Evolutionary conservation across 495 filamentous ascomycete species (phyloP), one percentile per base, ranked within the genome.

Genomic region (Neurospora terricola): DNA sequence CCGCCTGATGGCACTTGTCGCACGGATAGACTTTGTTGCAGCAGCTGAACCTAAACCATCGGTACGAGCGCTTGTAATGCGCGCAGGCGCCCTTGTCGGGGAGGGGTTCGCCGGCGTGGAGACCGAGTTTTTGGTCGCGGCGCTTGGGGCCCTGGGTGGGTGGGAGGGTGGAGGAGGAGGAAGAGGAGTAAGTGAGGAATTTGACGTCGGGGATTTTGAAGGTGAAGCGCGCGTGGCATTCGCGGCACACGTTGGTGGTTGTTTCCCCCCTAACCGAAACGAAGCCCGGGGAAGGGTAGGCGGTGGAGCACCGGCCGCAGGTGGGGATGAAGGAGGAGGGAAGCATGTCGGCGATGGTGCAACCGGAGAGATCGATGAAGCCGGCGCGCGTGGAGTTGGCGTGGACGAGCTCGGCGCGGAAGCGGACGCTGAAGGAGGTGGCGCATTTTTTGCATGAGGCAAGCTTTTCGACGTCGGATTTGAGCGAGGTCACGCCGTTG

Each of bases 181-280:
- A 88, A 5, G 42, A 3, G 40, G 16, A 18, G 73, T 94, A 89
- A 71, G 88, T 83, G 14, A 97, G 84, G 81, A 98, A 94, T 76
- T 92, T 93, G 70, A 96, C 87, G 62, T 94, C 90, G 36, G 91
- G 92, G 48, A 97, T 86, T 75, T 89, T 89, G 81, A 97, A 93
- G 38, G 90, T 91, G 89, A 97, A 94, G 78, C 91, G 93, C 39
- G 85, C 85, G 81, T 97, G 93, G 78, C 94, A 97, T 75, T 91
- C 86, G 14, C 93, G 88, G 82, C 94, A 97, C 36, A 91, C 87
- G 69, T 93, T 93, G 80, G 89, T 91, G 0, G 90, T 86, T 38
- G 91, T 89, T 69, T 96, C 92, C 40, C 92, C 93, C 30, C 91
- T 88, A 2, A 96, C 92, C 1, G 86, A 83, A 21, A 90, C 86